These are phyloP conservation scores for Yamadazyma mexicana DNA, from an alignment of 1,139 yeast species.

Conservation along the genomic window DNA sequence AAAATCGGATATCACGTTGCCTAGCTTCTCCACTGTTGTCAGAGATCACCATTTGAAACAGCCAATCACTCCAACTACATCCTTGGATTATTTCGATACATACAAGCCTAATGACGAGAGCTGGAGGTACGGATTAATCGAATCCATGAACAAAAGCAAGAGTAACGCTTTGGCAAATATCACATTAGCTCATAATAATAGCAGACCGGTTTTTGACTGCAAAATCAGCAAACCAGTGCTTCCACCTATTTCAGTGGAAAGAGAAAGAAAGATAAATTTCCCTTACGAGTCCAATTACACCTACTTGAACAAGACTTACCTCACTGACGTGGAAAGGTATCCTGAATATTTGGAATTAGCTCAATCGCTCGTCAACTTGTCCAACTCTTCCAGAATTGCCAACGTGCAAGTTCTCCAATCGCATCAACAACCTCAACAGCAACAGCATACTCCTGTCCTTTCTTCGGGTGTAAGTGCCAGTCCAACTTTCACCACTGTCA, in stretches of 20 bases:
- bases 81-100: conserved; percentile 49
- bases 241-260: conserved; percentile 27
- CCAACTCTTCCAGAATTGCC: conserved; percentile 14
- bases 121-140: conserved; percentile 47
- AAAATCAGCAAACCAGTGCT: conserved; percentile 32
- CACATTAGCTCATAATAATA: conserved; percentile 8
- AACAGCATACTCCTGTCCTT: neutral
- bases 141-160: conserved; percentile 29
- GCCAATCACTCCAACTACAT: conserved; percentile 41
- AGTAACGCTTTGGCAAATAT: conserved; percentile 11
- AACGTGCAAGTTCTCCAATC: conserved; percentile 3
- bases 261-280: conserved; percentile 46
- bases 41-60: conserved; percentile 24
- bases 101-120: conserved; percentile 49
- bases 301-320: conserved; percentile 46
- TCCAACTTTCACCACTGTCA: conserved; percentile 1
- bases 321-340: conserved; percentile 44
- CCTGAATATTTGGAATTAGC: conserved; percentile 53
- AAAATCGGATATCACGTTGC: conserved; percentile 27
- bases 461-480: neutral
- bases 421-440: neutral
- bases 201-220: conserved; percentile 44
- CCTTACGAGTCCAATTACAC: conserved; percentile 59
- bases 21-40: conserved; percentile 43
- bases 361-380: conserved; percentile 41